Evolutionary conservation across 2,329 filamentous ascomycete species (phyloP), one percentile per base, ranked within the genome.

Genomic region (Apiospora kogelbergensis): DNA sequence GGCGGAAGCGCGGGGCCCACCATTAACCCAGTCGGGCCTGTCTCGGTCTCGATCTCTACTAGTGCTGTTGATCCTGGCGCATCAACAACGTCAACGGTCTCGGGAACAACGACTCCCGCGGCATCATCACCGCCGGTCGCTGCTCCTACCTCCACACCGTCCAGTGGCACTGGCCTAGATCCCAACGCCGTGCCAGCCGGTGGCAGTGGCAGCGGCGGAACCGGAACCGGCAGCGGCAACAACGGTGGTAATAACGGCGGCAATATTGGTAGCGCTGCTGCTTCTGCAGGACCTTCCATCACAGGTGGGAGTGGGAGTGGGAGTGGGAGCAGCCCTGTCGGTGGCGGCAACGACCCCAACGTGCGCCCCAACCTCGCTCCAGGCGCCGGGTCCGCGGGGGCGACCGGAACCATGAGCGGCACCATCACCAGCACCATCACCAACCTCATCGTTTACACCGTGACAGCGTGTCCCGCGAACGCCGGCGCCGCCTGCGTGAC

Each of bases 381-480:
- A 5, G 40, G 15, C 6, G 48, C 26, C 11, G 46, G 46, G 11
- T 11, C 10, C 20, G 33, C 20, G n/a, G 30, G 42, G 24, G 26
- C 41, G 10, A 46, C 15, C 1, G 65, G 42, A 4, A 71, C 67
- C 42, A 74, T 72, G 6, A 65, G 42, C 20, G 65, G 30, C 33
- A 70, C 42, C 17, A 66, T 76, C 66, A 76, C 73, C 1, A 72
- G 68, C 46, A 77, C 76, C 5, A 63, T 77, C 10, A 71, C 74
- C 30, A 73, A 73, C n/a, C 69, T 70, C 33, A 65, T 75, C 22
- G 66, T 71, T 17, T 73, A 75, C 69, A 75, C 74, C 20, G 68
- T 71, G 22, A 70, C 70, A 7, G 63, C 64, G 40, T 68, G 73
- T 53, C 57, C 73, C 67, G 4, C 63, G 41, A 3, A 64, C 66